A percentile compares a stretch with the other conserved stretches of the same genome.
phyloP scores from a whole-genome alignment of 257 asterid genomes.

The Solanum verrucosum region DNA sequence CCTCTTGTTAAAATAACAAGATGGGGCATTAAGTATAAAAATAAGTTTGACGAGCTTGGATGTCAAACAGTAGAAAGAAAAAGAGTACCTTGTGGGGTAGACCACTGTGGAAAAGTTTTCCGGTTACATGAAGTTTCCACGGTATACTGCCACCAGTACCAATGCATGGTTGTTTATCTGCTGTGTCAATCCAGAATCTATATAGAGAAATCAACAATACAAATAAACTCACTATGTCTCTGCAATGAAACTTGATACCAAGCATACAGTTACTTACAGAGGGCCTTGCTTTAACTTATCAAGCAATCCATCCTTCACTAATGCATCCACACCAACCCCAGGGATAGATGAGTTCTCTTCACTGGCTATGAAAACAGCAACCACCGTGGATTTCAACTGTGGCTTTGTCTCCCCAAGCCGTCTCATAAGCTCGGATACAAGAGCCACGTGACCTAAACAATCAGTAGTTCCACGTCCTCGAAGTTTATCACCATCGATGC shows the following conservation, averaged over 20 bases:
- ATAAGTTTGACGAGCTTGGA: not conserved
- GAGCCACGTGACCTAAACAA: conserved; percentile 96
- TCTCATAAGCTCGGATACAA: conserved; percentile 84
- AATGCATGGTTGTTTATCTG: conserved; percentile 99
- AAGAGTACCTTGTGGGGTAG: conserved; percentile 70
- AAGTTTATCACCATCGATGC: conserved; percentile 86
- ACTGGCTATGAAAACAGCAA: conserved; percentile 95
- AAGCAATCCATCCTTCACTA: conserved; percentile 82
- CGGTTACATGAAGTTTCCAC: conserved; percentile 75
- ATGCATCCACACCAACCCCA: conserved; percentile 91
- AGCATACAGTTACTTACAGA: conserved; percentile 38
- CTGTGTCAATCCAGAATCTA: conserved; percentile 98
- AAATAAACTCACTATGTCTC: not conserved
- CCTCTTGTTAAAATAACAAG: not conserved
- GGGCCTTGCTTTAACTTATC: conserved; percentile 81
- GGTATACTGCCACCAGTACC: conserved; percentile 99
- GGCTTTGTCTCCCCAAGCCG: conserved; percentile 78
- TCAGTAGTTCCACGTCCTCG: conserved; percentile 97
- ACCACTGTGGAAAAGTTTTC: conserved; percentile 98
- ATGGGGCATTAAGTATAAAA: not conserved
- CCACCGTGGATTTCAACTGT: conserved; percentile 65
- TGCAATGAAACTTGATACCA: not conserved
- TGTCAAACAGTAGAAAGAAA: not conserved
- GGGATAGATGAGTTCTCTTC: conserved; percentile 97
- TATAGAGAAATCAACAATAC: conserved; percentile 3